These are phyloP conservation scores for Sextonia rubra DNA, from an alignment of 164 flowering plant species.

Conservation along the genomic window DNA sequence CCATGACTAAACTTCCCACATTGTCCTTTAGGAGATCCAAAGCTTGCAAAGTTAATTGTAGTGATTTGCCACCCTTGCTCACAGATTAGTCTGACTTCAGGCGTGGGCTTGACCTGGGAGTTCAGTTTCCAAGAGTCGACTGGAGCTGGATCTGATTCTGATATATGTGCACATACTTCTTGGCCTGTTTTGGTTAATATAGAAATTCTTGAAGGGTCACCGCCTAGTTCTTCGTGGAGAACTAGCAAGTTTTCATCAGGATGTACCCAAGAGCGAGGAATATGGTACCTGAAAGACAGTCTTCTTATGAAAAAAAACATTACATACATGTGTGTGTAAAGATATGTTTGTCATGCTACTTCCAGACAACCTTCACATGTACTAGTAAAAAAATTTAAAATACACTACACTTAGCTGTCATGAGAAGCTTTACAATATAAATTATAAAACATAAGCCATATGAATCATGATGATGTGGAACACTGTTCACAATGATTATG, in stretches of 20 bases:
- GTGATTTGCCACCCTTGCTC: constrained; percentile 41
- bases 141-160: constrained; percentile 48
- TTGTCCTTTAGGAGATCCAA: constrained; percentile 49
- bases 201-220: constrained; percentile 55
- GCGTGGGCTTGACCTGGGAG: constrained; percentile 17
- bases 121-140: constrained; percentile 36
- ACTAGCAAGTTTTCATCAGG: constrained; percentile 49
- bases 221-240: constrained; percentile 57
- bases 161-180: constrained; percentile 39
- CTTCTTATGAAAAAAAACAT: too few relatives aligned
- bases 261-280: constrained; percentile 63
- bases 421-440: too few relatives aligned
- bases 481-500: too few relatives aligned
- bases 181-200: constrained; percentile 33
- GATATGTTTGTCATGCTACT: too few relatives aligned
- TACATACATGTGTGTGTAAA: too few relatives aligned
- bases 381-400: too few relatives aligned
- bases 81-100: constrained; percentile 43
- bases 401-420: too few relatives aligned
- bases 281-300: constrained; percentile 44
- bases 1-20: constrained; percentile 47
- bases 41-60: constrained; percentile 52
- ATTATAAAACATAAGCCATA: too few relatives aligned
- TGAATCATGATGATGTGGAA: too few relatives aligned
- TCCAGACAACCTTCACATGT: too few relatives aligned